Evolutionary conservation across 805 yeast species (phyloP).

Genomic region (Hanseniaspora nectarophila): DNA sequence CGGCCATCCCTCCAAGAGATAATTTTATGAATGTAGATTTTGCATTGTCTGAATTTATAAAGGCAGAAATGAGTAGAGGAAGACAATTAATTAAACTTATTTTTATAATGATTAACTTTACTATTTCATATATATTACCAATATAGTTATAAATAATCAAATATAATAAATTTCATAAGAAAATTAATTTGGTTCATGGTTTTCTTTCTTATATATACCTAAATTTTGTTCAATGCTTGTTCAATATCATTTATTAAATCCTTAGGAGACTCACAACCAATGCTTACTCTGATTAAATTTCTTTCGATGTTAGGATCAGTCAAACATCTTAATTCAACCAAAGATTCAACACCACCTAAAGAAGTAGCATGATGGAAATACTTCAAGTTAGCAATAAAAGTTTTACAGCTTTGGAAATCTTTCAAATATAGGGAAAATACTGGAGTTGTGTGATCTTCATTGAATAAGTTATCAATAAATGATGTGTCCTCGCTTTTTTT

Average conservation of each 20-base stretch:
- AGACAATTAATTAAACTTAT: too few relatives aligned
- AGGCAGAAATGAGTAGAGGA: too few relatives aligned
- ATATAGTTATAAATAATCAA: too few relatives aligned
- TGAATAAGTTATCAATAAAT: conserved; percentile 53
- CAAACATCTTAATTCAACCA: conserved; percentile 82
- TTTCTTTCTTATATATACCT: too few relatives aligned
- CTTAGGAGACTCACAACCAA: conserved; percentile 66
- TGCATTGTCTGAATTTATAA: too few relatives aligned
- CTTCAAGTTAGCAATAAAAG: conserved; percentile 51
- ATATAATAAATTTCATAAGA: too few relatives aligned
- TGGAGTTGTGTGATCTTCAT: conserved; percentile 46
- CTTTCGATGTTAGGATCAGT: conserved; percentile 48
- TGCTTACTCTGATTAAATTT: conserved; percentile 57
- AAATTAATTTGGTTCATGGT: too few relatives aligned
- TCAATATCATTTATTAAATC: conserved; percentile 66
- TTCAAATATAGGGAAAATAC: conserved; percentile 56
- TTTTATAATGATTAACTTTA: too few relatives aligned
- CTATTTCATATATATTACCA: too few relatives aligned
- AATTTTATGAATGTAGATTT: conserved; percentile 9
- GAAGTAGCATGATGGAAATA: conserved; percentile 86
- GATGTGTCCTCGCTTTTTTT: conserved; percentile 35
- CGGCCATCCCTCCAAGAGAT: conserved; percentile 25
- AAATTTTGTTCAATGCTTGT: conserved; percentile 35
- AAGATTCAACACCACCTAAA: conserved; percentile 81
- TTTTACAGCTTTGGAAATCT: conserved; percentile 43